phyloP scores from a whole-genome alignment of 2,329 filamentous ascomycete species.

The Sporothrix humicola region DNA sequence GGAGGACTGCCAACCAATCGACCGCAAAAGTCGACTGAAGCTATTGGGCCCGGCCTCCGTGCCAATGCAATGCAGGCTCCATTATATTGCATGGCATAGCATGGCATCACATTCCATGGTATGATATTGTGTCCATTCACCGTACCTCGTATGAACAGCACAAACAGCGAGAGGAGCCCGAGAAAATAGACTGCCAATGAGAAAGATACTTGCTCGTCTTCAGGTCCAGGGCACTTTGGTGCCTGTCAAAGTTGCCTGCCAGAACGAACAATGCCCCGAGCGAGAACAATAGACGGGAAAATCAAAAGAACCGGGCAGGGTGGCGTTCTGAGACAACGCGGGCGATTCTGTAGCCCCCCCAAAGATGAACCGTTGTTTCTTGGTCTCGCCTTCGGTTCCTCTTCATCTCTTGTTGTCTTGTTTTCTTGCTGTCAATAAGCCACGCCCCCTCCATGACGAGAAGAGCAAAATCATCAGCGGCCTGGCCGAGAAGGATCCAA shows the following conservation, averaged over 20 bases:
- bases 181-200: background rate
- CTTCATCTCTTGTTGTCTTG: background rate
- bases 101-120: background rate
- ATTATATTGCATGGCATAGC: conserved; percentile 6
- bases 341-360: background rate
- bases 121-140: background rate
- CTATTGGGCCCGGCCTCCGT: background rate
- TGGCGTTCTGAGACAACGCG: conserved; percentile 4
- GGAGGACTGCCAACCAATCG: conserved; percentile 18
- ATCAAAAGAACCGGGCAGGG: background rate
- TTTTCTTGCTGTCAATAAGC: background rate
- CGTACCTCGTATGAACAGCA: background rate
- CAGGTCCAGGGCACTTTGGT: background rate
- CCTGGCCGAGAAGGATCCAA: background rate
- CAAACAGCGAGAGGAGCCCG: too few relatives aligned
- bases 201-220: background rate
- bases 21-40: conserved; percentile 10
- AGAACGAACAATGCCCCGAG: background rate
- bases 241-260: too few relatives aligned
- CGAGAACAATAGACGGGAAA: background rate
- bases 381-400: background rate
- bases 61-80: conserved; percentile 21
- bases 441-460: background rate
- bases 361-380: background rate
- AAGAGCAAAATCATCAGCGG: background rate